Conservation (phyloP, 805 yeast genomes). For the Saturnispora saitoi region DNA sequence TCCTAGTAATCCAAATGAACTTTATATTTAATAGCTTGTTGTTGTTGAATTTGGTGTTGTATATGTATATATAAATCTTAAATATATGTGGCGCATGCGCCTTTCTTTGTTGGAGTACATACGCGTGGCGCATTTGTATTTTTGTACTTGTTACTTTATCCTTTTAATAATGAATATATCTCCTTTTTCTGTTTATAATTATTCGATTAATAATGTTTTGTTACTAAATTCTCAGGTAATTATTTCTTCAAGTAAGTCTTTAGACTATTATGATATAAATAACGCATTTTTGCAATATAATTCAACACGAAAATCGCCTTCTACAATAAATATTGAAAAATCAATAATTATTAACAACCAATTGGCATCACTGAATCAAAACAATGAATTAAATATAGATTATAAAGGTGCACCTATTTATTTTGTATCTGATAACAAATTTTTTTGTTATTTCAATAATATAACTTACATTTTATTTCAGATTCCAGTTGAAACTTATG, state of each 20-base stretch:
- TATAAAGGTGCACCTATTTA: neutral
- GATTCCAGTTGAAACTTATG: neutral
- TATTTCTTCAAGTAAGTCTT: neutral
- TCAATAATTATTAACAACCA: neutral
- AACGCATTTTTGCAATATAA: neutral
- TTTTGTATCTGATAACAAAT: neutral
- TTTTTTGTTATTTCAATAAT: neutral
- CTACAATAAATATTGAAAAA: neutral
- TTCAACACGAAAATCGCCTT: neutral
- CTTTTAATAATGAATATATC: neutral
- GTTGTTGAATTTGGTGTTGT: too few species aligned
- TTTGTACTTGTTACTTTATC: too few species aligned
- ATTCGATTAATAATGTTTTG: neutral
- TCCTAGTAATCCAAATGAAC: constrained; percentile 23
- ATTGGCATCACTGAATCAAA: neutral
- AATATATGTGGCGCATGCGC: too few species aligned
- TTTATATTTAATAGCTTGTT: constrained; percentile 24
- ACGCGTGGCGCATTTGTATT: neutral
- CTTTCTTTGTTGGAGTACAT: too few species aligned
- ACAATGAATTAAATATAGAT: neutral
- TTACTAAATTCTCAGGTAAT: neutral
- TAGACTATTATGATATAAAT: neutral
- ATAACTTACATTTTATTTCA: neutral
- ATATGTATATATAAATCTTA: too few species aligned
- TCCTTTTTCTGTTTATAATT: neutral